Percentiles rank a stretch among this genome's conserved stretches.
Conservation (phyloP, 2,329 filamentous ascomycete genomes). For the Phaeosphaeria sp. region DNA sequence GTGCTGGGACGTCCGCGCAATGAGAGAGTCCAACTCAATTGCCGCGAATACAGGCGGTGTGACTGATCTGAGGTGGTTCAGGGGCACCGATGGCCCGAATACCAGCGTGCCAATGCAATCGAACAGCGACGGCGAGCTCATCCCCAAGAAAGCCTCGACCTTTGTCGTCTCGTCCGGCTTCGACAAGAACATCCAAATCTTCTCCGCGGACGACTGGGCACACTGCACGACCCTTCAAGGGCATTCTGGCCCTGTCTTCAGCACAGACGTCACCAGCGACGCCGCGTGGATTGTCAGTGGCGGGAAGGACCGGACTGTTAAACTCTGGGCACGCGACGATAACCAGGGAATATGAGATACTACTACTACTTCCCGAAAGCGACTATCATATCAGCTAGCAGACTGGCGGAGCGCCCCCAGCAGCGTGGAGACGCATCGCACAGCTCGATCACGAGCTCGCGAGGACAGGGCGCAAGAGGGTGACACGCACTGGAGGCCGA, state of each 20-base stretch:
- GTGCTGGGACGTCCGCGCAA: constrained; percentile 95
- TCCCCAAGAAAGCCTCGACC: constrained; percentile 84
- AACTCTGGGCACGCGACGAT: constrained; percentile 87
- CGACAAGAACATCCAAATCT: constrained; percentile 93
- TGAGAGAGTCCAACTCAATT: constrained; percentile 81
- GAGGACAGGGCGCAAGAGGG: constrained; percentile 18
- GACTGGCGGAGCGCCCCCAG: background rate
- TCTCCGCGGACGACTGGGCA: constrained; percentile 95
- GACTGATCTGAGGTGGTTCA: constrained; percentile 92
- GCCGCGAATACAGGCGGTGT: constrained; percentile 92
- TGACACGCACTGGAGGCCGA: constrained; percentile 14
- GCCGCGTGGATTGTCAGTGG: constrained; percentile 93
- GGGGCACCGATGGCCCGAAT: constrained; percentile 78
- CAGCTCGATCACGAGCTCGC: constrained; percentile 3
- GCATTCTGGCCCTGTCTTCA: constrained; percentile 90
- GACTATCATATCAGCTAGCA: background rate
- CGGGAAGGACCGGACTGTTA: constrained; percentile 92
- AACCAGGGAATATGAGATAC: constrained; percentile 40
- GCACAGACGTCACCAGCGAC: constrained; percentile 85
- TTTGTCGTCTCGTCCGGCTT: constrained; percentile 93
- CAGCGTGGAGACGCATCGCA: background rate
- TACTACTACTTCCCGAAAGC: background rate
- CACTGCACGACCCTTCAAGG: constrained; percentile 86
- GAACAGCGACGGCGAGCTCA: constrained; percentile 68
- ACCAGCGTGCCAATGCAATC: constrained; percentile 66